Percentiles rank a stretch among this genome's conserved stretches.
Evolutionary conservation across 495 filamentous ascomycete species (phyloP).

Genomic region (Trichoderma parareesei): DNA sequence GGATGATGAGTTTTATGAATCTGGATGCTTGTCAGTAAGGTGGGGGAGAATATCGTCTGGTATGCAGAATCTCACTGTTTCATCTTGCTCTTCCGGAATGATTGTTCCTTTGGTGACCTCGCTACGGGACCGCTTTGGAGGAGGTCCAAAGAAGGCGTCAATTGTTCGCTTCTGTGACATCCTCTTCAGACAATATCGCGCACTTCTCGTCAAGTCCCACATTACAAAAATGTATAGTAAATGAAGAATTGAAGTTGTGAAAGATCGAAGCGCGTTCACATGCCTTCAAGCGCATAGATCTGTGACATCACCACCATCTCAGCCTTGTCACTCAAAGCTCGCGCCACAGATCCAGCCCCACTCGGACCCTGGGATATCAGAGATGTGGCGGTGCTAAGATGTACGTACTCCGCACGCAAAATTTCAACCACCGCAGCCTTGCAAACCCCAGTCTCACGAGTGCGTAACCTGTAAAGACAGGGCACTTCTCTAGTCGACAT

Average conservation of each 20-base stretch:
- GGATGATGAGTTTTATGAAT: conserved; percentile 34
- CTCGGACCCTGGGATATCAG: background rate
- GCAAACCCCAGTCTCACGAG: background rate
- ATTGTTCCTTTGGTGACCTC: background rate
- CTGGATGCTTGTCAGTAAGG: background rate
- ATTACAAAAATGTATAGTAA: background rate
- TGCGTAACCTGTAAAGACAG: background rate
- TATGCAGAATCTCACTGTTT: too few species aligned
- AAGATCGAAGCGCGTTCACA: background rate
- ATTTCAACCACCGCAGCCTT: conserved; percentile 5
- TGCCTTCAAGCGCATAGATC: background rate
- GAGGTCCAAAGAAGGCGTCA: conserved; percentile 43
- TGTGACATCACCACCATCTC: conserved; percentile 4
- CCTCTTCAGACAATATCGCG: background rate
- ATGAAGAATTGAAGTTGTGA: background rate
- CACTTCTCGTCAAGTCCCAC: too few species aligned
- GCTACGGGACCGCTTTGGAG: conserved; percentile 28
- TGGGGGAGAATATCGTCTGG: too few species aligned
- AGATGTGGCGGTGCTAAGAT: background rate
- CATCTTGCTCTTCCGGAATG: background rate
- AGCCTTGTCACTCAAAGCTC: background rate
- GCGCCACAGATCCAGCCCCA: background rate
- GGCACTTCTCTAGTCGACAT: background rate
- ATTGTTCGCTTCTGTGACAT: conserved; percentile 39
- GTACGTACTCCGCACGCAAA: conserved; percentile 8